A percentile compares a stretch with the other conserved stretches of the same genome.
These are phyloP conservation scores for Alternaria atra DNA, from an alignment of 2,329 filamentous ascomycete species.

Conservation along the genomic window DNA sequence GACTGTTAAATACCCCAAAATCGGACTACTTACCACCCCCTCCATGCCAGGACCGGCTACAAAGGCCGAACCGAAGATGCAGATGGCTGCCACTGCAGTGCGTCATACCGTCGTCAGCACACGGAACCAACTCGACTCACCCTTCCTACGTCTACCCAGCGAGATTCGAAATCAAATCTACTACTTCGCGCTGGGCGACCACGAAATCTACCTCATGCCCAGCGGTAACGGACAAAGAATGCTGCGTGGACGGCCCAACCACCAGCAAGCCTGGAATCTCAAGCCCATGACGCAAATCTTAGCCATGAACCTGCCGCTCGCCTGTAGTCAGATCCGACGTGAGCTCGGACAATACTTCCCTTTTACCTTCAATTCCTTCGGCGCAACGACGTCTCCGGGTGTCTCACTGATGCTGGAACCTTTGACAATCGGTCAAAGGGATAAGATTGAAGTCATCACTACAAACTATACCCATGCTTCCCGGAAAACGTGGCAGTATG, in stretches of 20 bases:
- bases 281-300: background rate
- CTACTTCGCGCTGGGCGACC: background rate
- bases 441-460: no score
- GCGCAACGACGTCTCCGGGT: background rate
- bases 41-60: no score
- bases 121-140: background rate
- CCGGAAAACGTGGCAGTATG: no score
- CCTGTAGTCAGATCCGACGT: background rate
- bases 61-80: background rate
- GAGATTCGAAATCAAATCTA: background rate
- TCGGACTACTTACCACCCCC: no score
- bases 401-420: no score
- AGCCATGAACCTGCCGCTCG: background rate
- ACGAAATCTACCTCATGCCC: background rate
- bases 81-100: background rate
- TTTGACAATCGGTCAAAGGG: no score
- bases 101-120: background rate
- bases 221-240: rapidly evolving
- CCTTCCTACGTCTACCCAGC: background rate
- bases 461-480: no score
- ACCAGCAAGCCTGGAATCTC: background rate
- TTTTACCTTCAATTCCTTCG: background rate
- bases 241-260: background rate
- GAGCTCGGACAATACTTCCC: background rate
- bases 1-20: no score